Base-by-base conservation (phyloP, 768 basidiomycete species). In the Tubosaeta sp. region DNA sequence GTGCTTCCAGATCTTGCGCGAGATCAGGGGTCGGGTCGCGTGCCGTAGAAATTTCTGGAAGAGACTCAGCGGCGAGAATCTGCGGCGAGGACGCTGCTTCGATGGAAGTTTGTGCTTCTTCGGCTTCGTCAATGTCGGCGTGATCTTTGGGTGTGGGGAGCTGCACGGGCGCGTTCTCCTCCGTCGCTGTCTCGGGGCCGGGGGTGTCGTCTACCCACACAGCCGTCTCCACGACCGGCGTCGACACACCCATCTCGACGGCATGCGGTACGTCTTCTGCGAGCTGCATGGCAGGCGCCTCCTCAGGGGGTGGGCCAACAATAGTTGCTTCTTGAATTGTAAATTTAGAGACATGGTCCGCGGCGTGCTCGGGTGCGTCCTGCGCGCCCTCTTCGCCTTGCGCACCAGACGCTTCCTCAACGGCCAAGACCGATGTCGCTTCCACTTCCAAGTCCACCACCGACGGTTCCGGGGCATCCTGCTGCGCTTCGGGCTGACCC, bases 61-160 rank as follows among this genome's bases (percentile, higher is more conserved):
- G n/a, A 13, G 21, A 46, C 19, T 8, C 22, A 10, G 14, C 22
- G 42, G 30, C 3, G 36, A 38, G 36, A 38, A 14, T 51, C 18
- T 51, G 54, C 40, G 62, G n/a, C 34, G 49, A 24, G 3, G 24
- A 8, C 47, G 41, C 50, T 48, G 50, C 49, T 42, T 45, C 48
- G 25, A 31, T 24, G 25, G 30, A 38, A 29, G 40, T 19, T 4
- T 46, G 43, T 0, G 35, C 48, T 42, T 48, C 55, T 34, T 46
- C 39, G 31, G 16, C 32, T 3, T 34, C 13, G n/a, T 12, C 16
- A 13, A 14, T 39, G 22, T 25, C 14, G 13, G 14, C 25, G 3
- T 12, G n/a, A 6, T 34, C 21, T 19, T 16, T 27, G 34, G 39
- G 24, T 12, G 50, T 25, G 19, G 36, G 36, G 4, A 38, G 36